phyloP scores from a whole-genome alignment of 163 green algal species.

The Scenedesmus sp. region DNA sequence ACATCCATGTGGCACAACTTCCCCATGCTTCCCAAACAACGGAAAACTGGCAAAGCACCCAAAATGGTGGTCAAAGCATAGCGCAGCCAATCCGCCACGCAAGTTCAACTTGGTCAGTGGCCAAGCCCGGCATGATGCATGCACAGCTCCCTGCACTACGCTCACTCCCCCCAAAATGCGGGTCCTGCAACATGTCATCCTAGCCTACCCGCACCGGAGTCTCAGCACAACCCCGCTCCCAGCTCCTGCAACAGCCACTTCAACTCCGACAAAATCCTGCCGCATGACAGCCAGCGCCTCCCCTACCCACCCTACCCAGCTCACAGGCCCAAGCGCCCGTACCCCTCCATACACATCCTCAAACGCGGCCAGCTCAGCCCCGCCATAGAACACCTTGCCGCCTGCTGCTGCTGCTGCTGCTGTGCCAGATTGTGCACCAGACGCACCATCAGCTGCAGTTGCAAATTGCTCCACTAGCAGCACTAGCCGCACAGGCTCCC shows the following conservation, averaged over 20 bases:
- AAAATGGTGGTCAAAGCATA: too few relatives aligned
- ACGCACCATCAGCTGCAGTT: not conserved
- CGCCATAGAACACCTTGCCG: not conserved
- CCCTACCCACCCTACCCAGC: not conserved
- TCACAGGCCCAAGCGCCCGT: not conserved
- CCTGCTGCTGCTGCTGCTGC: slow-evolving; percentile 6
- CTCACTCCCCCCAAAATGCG: not conserved
- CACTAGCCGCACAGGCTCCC: slow-evolving; percentile 24
- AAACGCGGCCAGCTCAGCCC: slow-evolving; percentile 1
- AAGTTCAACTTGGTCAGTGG: too few relatives aligned
- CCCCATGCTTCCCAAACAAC: too few relatives aligned
- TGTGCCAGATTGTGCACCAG: not conserved
- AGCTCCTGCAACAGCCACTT: not conserved
- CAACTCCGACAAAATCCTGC: not conserved
- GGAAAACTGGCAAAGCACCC: too few relatives aligned
- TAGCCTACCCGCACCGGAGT: not conserved
- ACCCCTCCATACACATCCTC: not conserved
- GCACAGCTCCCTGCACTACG: not conserved
- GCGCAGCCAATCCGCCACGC: too few relatives aligned
- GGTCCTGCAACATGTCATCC: not conserved
- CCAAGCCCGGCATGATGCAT: too few relatives aligned
- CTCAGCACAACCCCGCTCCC: not conserved
- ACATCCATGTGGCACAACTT: too few relatives aligned
- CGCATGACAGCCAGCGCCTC: not conserved
- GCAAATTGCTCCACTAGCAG: slow-evolving; percentile 23